Conservation (phyloP, 2,329 filamentous ascomycete genomes). For the Pestalotiopsis sp. region DNA sequence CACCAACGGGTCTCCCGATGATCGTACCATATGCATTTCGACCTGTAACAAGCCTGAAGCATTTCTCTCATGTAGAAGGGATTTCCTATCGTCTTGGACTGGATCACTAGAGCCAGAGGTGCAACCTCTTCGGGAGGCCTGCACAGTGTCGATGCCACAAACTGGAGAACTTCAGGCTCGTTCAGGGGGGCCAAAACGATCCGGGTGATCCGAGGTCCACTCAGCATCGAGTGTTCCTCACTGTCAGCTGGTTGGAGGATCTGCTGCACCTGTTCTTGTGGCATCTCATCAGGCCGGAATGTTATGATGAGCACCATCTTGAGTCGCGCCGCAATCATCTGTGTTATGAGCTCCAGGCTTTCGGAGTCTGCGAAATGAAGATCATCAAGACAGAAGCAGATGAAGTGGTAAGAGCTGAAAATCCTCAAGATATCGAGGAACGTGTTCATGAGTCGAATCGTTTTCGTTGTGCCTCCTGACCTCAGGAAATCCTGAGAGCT, state of each 20-base stretch:
- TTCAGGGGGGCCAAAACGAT: constrained; percentile 72
- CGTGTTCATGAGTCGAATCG: constrained; percentile 79
- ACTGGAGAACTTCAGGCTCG: constrained; percentile 79
- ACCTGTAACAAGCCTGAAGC: constrained; percentile 82
- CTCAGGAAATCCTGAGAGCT: constrained; percentile 62
- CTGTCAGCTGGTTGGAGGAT: constrained; percentile 55
- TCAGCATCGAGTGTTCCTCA: constrained; percentile 48
- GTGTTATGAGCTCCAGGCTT: constrained; percentile 77
- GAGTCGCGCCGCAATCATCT: constrained; percentile 76
- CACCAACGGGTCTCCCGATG: constrained; percentile 82
- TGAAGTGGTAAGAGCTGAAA: constrained; percentile 80
- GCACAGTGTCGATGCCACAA: constrained; percentile 80
- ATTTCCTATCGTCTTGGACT: constrained; percentile 86
- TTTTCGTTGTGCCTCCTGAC: constrained; percentile 58
- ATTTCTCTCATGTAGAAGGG: constrained; percentile 92
- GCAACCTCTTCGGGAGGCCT: constrained; percentile 70
- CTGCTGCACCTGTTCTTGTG: constrained; percentile 52
- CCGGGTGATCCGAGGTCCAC: constrained; percentile 62
- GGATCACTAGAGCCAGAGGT: constrained; percentile 78
- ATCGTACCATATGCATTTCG: constrained; percentile 87
- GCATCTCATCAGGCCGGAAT: constrained; percentile 66
- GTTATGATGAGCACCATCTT: constrained; percentile 83
- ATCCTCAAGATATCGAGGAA: constrained; percentile 84
- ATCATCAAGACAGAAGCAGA: constrained; percentile 87
- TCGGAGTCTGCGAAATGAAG: constrained; percentile 89